A percentile compares a stretch with the other conserved stretches of the same genome.
phyloP scores from a whole-genome alignment of 2,329 filamentous ascomycete species.

The Diplocarpon rosae region DNA sequence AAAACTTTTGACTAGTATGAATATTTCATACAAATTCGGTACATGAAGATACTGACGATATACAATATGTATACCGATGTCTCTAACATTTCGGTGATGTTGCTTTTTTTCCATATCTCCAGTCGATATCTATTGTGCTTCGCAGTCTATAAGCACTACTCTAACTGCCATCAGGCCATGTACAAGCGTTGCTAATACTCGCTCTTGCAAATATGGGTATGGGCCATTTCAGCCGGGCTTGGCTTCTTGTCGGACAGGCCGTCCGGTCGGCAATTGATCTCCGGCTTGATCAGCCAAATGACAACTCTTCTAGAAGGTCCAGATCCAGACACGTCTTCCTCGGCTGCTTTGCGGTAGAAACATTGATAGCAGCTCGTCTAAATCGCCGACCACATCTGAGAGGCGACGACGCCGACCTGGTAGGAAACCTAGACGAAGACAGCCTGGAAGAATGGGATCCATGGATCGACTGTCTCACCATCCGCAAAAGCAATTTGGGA shows the following conservation, averaged over 20 bases:
- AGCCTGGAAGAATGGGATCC: conserved; percentile 66
- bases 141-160: not conserved
- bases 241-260: conserved; percentile 54
- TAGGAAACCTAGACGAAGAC: conserved; percentile 46
- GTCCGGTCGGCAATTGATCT: conserved; percentile 40
- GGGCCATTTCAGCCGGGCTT: conserved; percentile 45
- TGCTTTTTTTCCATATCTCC: not conserved
- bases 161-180: conserved; percentile 29
- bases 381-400: conserved; percentile 39
- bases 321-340: conserved; percentile 36
- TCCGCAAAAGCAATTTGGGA: conserved; percentile 21
- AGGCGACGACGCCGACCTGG: conserved; percentile 34
- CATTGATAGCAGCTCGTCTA: conserved; percentile 41
- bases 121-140: not conserved
- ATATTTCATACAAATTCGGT: too few species aligned
- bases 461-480: conserved; percentile 45
- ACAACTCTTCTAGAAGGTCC: conserved; percentile 17
- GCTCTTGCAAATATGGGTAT: conserved; percentile 52
- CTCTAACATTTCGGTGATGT: too few species aligned
- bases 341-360: conserved; percentile 53
- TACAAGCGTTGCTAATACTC: conserved; percentile 47
- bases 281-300: conserved; percentile 29
- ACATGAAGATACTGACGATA: too few species aligned
- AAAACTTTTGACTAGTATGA: not conserved
- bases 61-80: too few species aligned